Percentiles rank a stretch among this genome's conserved stretches.
Evolutionary conservation across 2,329 filamentous ascomycete genomes (phyloP).

Genomic region (Fusarium temperatum): DNA sequence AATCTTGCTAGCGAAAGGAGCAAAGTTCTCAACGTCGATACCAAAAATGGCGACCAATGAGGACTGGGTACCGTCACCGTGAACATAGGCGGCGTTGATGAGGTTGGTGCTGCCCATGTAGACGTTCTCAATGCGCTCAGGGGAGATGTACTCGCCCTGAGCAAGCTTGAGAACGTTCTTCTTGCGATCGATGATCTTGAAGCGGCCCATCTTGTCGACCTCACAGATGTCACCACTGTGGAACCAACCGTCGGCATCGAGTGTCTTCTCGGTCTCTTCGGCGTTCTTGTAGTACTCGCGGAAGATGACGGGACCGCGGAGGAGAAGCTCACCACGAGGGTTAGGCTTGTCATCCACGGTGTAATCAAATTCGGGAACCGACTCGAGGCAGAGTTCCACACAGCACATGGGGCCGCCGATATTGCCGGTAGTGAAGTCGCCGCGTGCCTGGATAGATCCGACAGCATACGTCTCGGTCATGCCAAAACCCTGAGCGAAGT

Average conservation of each 20-base stretch:
- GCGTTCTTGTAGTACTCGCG: slow-evolving; percentile 89
- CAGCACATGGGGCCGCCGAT: slow-evolving; percentile 77
- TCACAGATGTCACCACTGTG: slow-evolving; percentile 91
- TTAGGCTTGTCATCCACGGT: slow-evolving; percentile 85
- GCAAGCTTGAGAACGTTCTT: slow-evolving; percentile 99
- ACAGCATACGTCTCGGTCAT: slow-evolving; percentile 93
- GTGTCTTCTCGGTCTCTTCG: slow-evolving; percentile 82
- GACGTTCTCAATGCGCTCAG: slow-evolving; percentile 95
- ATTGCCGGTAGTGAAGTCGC: slow-evolving; percentile 81
- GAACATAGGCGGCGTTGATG: slow-evolving; percentile 84
- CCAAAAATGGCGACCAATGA: slow-evolving; percentile 88
- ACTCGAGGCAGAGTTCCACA: slow-evolving; percentile 81
- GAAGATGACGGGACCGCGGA: slow-evolving; percentile 85
- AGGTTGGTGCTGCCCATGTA: slow-evolving; percentile 84
- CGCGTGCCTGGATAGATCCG: slow-evolving; percentile 71
- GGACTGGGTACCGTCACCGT: slow-evolving; percentile 86
- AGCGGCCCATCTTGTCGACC: slow-evolving; percentile 84
- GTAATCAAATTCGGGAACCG: slow-evolving; percentile 95
- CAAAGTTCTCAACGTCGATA: slow-evolving; percentile 85
- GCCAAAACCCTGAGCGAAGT: slow-evolving; percentile 88
- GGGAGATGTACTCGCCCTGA: slow-evolving; percentile 97
- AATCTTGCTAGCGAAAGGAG: slow-evolving; percentile 80
- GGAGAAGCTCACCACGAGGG: slow-evolving; percentile 87
- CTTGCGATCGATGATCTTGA: slow-evolving; percentile 93
- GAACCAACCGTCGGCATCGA: slow-evolving; percentile 95